Evolutionary conservation across 768 basidiomycete species (phyloP), one percentile per base, ranked within the genome.

Genomic region (Russula sp.): DNA sequence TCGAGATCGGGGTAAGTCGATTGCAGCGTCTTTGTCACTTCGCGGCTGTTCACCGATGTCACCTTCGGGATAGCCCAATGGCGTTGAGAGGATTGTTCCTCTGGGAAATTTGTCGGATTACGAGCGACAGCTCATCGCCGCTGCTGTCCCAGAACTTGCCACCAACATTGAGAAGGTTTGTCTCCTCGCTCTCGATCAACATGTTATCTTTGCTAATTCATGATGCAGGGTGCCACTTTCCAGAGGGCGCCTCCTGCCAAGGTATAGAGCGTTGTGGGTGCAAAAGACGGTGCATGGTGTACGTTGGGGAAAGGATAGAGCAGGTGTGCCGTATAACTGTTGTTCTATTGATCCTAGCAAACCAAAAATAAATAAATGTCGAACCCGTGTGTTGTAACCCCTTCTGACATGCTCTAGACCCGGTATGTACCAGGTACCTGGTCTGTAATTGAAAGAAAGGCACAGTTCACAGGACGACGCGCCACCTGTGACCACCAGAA

Each of bases 41-140:
- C 45, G 40, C 6, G 47, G 10, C 16, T 45, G 32, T 1, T 27
- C 11, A 34, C 13, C 47, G n/a, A 50, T 27, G 57, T 67, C 34
- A 66, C 50, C 55, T 27, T 37, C 35, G 44, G 11, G 52, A n/a
- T 66, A 95, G 93, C 72, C 82, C 59, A 82, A 84, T 62, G 97
- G 96, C 71, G 87, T 94, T 55, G 80, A 81, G 69, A 91, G 85
- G 77, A 93, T 99, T 71, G 75, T 82, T 68, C 75, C 87, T n/a
- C 80, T 98, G 47, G 96, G 95, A 4, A 78, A 79, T 53, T 75
- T 95, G 70, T 84, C 86, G 2, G 79, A 80, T 1, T 82, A 77
- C 57, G 96, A 99, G 80, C 74, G 84, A 70, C 75, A 70, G n/a
- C 86, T 98, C 60, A 73, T 99, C 73, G 76, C 82, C 68, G 88